Percentiles rank a stretch among this genome's conserved stretches.
Conservation (phyloP, 139 green algal species). For the Chlorella sp. region DNA sequence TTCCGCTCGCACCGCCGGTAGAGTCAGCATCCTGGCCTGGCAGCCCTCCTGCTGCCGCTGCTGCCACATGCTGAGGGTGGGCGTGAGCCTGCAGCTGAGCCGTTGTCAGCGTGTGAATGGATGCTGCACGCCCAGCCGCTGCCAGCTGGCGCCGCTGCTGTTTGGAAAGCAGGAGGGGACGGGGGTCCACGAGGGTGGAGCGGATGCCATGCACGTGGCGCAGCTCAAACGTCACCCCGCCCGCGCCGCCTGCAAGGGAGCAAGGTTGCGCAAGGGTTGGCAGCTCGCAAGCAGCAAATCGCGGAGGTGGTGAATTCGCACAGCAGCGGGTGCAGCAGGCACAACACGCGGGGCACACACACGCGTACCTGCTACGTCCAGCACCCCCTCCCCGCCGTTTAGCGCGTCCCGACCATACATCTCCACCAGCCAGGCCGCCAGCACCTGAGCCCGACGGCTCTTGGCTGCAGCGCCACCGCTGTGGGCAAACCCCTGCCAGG, state of each 20-base stretch:
- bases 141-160: constrained; percentile 38
- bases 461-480: constrained; percentile 51
- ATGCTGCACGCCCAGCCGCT: constrained; percentile 4
- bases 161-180: constrained; percentile 58
- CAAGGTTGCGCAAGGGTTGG: no score
- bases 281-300: constrained; percentile 34
- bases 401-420: constrained; percentile 60
- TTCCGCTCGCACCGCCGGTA: neutral
- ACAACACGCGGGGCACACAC: neutral
- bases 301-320: no score
- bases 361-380: constrained; percentile 74
- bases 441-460: constrained; percentile 52
- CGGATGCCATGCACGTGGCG: constrained; percentile 46
- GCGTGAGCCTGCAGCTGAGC: neutral
- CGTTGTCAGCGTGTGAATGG: neutral
- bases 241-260: constrained; percentile 49
- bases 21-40: neutral
- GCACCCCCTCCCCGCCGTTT: constrained; percentile 59
- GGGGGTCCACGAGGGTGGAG: constrained; percentile 74
- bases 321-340: neutral
- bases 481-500: constrained; percentile 30
- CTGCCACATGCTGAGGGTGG: constrained; percentile 10
- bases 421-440: constrained; percentile 64
- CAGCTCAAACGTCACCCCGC: constrained; percentile 73
- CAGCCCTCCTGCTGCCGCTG: neutral